A percentile compares a stretch with the other conserved stretches of the same genome.
Evolutionary conservation across 2,329 filamentous ascomycete species (phyloP).

Genomic region (Beauveria sp.): DNA sequence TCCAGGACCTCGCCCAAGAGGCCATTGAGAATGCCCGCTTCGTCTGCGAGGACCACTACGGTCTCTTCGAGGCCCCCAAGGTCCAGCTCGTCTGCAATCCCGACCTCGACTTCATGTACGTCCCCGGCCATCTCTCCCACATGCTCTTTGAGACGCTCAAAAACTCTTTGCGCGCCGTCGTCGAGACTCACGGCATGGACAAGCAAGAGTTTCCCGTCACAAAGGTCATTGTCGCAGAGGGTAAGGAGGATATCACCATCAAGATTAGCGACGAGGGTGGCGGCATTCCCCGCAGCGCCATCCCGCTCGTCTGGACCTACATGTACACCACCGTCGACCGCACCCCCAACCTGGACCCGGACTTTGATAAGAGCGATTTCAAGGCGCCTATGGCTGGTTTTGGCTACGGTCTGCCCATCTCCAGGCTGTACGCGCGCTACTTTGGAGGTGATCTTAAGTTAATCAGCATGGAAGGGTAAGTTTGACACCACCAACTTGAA

Average conservation of each 20-base stretch:
- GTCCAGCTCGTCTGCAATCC: slow-evolving; percentile 94
- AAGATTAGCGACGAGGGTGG: slow-evolving; percentile 97
- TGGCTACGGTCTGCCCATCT: slow-evolving; percentile 95
- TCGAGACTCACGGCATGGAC: slow-evolving; percentile 89
- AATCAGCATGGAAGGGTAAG: slow-evolving; percentile 99
- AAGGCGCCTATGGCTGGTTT: slow-evolving; percentile 99
- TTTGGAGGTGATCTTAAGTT: slow-evolving; percentile 96
- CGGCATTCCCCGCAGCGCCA: slow-evolving; percentile 85
- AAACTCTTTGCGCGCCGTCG: slow-evolving; percentile 93
- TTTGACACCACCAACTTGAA: slow-evolving; percentile 7
- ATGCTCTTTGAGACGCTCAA: slow-evolving; percentile 99
- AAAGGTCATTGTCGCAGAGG: slow-evolving; percentile 95
- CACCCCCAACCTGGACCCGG: slow-evolving; percentile 88
- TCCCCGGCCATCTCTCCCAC: slow-evolving; percentile 95
- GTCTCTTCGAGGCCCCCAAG: slow-evolving; percentile 91
- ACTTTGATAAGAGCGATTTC: slow-evolving; percentile 98
- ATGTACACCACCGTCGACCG: slow-evolving; percentile 99
- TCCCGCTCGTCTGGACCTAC: slow-evolving; percentile 98
- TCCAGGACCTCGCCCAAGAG: slow-evolving; percentile 88
- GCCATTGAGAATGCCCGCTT: slow-evolving; percentile 99
- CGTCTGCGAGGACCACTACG: slow-evolving; percentile 97
- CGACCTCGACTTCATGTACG: slow-evolving; percentile 97
- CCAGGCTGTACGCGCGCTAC: slow-evolving; percentile 87
- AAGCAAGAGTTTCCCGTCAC: slow-evolving; percentile 95
- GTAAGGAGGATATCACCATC: slow-evolving; percentile 97